Evolutionary conservation across 169 alveolate species (phyloP).

Genomic region (Cryptosporidium ubiquitum): DNA sequence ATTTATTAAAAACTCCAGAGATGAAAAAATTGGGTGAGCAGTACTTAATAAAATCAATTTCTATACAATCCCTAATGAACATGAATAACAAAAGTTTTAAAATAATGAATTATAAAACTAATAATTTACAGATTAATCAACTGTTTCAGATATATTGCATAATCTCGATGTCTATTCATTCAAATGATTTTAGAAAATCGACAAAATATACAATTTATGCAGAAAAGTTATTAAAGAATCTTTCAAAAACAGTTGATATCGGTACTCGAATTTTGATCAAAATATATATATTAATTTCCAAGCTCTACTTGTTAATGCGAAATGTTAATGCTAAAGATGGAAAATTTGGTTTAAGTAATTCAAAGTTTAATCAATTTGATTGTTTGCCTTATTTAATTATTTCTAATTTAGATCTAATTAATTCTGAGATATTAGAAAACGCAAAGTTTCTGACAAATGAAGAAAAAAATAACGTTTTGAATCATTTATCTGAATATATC

Average conservation of each 20-base stretch:
- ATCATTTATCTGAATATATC: conserved; percentile 24
- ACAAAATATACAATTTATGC: neutral
- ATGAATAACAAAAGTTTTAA: neutral
- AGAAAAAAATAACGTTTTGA: neutral
- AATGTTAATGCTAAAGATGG: conserved; percentile 23
- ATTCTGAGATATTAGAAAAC: conserved; percentile 2
- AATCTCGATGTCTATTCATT: conserved; percentile 11
- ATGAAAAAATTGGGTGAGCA: conserved; percentile 12
- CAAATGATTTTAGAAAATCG: neutral
- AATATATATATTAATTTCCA: conserved; percentile 25
- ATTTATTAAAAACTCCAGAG: neutral
- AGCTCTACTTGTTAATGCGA: conserved; percentile 1
- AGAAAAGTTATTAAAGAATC: neutral
- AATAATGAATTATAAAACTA: neutral
- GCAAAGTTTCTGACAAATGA: neutral
- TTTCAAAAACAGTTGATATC: neutral
- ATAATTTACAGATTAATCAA: neutral
- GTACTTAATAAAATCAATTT: neutral
- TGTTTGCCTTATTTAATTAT: conserved; percentile 6
- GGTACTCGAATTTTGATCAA: neutral
- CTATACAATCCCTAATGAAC: neutral
- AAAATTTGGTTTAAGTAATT: neutral
- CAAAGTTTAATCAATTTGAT: conserved; percentile 9
- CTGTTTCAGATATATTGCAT: conserved; percentile 4
- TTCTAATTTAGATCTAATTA: conserved; percentile 1